Evolutionary conservation across 768 basidiomycete species (phyloP).

Genomic region (Clitopilus hobsonii): DNA sequence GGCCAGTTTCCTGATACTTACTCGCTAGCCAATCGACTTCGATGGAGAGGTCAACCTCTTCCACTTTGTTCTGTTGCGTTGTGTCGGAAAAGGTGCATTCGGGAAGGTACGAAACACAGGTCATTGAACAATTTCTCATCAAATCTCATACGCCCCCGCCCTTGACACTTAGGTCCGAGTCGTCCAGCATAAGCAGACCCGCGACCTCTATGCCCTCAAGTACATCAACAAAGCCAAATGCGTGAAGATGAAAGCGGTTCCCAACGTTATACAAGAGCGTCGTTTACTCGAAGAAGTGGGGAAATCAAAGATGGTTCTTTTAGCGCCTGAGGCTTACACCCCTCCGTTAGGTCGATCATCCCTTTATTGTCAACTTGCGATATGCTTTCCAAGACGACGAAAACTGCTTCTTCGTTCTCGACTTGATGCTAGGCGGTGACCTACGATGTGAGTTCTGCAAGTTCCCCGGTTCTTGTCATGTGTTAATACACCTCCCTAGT

Average conservation of each 20-base stretch:
- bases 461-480: slow-evolving; percentile 5
- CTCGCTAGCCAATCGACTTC: slow-evolving; percentile 81
- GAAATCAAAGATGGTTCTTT: background rate
- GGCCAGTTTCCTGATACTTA: slow-evolving; percentile 2
- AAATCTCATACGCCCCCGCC: slow-evolving; percentile 8
- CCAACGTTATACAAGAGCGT: slow-evolving; percentile 96
- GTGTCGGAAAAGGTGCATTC: slow-evolving; percentile 98
- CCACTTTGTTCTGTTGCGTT: slow-evolving; percentile 90
- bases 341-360: slow-evolving; percentile 76
- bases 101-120: slow-evolving; percentile 70
- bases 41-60: slow-evolving; percentile 95
- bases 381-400: slow-evolving; percentile 99
- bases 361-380: slow-evolving; percentile 90
- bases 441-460: slow-evolving; percentile 67
- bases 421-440: slow-evolving; percentile 96
- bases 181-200: slow-evolving; percentile 98
- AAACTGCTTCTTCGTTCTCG: slow-evolving; percentile 97
- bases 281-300: slow-evolving; percentile 89
- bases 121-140: background rate
- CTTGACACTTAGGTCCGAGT: slow-evolving; percentile 99
- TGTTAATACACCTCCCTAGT: slow-evolving; percentile 40
- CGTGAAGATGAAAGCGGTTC: slow-evolving; percentile 97
- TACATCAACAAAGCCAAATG: slow-evolving; percentile 99
- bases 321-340: background rate
- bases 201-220: slow-evolving; percentile 94